These are phyloP conservation scores for Cornus kousa DNA, from an alignment of 148 eudicot species.

Conservation along the genomic window DNA sequence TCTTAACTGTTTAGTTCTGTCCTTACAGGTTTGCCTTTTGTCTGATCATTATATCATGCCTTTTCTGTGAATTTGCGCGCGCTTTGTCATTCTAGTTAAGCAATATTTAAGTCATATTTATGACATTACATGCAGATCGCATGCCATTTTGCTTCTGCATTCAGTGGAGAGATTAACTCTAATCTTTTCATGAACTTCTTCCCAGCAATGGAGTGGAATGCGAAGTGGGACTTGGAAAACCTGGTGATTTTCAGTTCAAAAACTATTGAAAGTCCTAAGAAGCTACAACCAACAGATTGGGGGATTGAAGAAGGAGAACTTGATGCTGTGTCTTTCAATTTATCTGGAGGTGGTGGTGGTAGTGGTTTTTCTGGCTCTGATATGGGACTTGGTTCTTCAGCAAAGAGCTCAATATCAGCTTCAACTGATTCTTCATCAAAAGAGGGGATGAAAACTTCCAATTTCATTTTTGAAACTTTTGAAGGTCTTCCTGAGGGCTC, in stretches of 20 bases:
- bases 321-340: constrained; percentile 62
- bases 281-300: constrained; percentile 53
- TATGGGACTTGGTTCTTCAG: background rate
- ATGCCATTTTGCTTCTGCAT: constrained; percentile 14
- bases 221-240: constrained; percentile 89
- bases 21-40: background rate
- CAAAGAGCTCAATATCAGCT: background rate
- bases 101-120: background rate
- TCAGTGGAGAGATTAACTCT: constrained; percentile 2
- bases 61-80: background rate
- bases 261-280: constrained; percentile 49
- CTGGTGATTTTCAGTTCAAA: constrained; percentile 56
- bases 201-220: constrained; percentile 73
- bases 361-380: background rate
- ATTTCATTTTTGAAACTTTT: constrained; percentile 34
- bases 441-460: constrained; percentile 39
- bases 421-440: constrained; percentile 49
- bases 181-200: constrained; percentile 30
- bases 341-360: constrained; percentile 46
- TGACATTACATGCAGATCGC: constrained; percentile 21
- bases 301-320: constrained; percentile 65
- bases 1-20: background rate
- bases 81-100: background rate
- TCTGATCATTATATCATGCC: background rate
- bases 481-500: constrained; percentile 45